Evolutionary conservation across 1,284 basidiomycete genomes (phyloP).

Genomic region (Pseudozyma thailandica): DNA sequence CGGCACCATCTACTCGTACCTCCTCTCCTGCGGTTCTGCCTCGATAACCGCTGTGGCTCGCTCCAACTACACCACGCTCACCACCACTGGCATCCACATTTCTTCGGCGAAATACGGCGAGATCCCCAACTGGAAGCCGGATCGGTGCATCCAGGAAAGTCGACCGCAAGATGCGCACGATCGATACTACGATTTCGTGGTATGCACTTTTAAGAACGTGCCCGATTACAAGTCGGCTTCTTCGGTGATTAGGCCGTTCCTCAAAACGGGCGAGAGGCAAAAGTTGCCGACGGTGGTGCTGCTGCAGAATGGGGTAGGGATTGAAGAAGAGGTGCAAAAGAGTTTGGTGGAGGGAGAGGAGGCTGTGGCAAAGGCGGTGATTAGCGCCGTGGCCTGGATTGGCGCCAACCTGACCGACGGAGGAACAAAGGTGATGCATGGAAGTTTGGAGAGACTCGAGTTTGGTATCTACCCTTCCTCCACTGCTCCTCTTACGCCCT

Average conservation of each 20-base stretch:
- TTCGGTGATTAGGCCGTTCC: conserved; percentile 74
- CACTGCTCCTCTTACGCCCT: not conserved
- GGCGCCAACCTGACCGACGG: conserved; percentile 67
- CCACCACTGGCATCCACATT: conserved; percentile 72
- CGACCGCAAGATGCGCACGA: conserved; percentile 74
- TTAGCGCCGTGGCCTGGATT: conserved; percentile 70
- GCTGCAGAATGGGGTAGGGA: conserved; percentile 81
- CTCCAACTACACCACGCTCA: conserved; percentile 76
- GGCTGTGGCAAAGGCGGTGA: conserved; percentile 39
- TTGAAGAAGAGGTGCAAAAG: conserved; percentile 77
- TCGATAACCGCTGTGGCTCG: conserved; percentile 80
- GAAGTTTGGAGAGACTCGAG: conserved; percentile 64
- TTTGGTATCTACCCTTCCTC: conserved; percentile 65
- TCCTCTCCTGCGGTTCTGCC: conserved; percentile 75
- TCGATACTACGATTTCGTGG: conserved; percentile 73
- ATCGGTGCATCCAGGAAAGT: conserved; percentile 72
- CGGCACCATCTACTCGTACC: conserved; percentile 73
- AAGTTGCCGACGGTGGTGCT: conserved; percentile 75
- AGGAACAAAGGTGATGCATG: conserved; percentile 51
- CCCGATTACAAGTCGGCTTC: conserved; percentile 77
- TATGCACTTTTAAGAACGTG: conserved; percentile 79
- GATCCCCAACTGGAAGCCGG: conserved; percentile 74
- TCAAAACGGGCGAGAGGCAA: conserved; percentile 64
- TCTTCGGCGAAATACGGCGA: conserved; percentile 75
- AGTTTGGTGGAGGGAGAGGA: conserved; percentile 69